Percentiles rank a stretch among this genome's conserved stretches.
Evolutionary conservation across 2,329 filamentous ascomycete genomes (phyloP).

Genomic region (Fusarium pseudonygamai): DNA sequence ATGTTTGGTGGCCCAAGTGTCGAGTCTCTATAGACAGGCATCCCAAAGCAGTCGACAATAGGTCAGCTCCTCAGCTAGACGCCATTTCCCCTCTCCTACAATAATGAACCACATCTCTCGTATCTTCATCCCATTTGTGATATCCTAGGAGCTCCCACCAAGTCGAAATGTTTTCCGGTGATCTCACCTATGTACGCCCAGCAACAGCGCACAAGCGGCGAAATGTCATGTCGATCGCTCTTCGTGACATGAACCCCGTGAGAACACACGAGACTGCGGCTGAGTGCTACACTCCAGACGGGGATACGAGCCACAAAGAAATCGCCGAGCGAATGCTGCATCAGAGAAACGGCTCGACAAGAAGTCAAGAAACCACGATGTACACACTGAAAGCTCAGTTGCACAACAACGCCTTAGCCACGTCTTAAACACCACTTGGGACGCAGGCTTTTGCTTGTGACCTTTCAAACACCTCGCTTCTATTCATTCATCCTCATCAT

Average conservation of each 20-base stretch:
- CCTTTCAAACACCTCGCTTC: neutral
- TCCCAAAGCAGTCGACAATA: conserved; percentile 38
- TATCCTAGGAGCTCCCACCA: neutral
- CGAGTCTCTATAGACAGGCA: neutral
- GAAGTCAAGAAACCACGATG: neutral
- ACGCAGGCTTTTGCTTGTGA: neutral
- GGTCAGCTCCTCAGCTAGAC: neutral
- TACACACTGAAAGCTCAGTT: neutral
- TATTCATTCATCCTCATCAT: neutral
- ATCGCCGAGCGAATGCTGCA: neutral
- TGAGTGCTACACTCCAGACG: neutral
- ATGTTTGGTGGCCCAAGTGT: conserved; percentile 1
- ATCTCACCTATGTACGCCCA: conserved; percentile 40
- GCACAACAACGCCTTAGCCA: neutral
- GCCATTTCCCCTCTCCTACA: neutral
- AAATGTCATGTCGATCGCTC: conserved; percentile 22
- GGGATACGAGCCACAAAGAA: neutral
- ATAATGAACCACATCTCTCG: neutral
- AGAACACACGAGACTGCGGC: neutral
- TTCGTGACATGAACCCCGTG: conserved; percentile 12
- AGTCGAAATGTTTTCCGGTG: conserved; percentile 43
- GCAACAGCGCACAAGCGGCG: neutral
- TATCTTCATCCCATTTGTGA: neutral
- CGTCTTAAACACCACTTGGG: neutral
- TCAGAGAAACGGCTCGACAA: neutral